A percentile compares a stretch with the other conserved stretches of the same genome.
phyloP scores from a whole-genome alignment of 1,284 basidiomycete genomes.

The Fomitiporia mediterranea region DNA sequence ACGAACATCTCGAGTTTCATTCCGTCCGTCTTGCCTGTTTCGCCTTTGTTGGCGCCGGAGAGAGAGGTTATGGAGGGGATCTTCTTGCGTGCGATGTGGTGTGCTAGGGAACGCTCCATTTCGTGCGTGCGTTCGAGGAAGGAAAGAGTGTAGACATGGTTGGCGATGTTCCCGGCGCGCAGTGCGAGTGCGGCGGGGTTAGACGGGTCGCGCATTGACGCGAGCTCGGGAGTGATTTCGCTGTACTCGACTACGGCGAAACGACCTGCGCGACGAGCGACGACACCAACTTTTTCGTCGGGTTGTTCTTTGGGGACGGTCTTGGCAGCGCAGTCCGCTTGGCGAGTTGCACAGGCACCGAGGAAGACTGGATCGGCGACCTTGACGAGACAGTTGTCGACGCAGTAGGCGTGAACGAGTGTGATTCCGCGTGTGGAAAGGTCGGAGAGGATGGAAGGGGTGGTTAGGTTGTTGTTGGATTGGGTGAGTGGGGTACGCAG shows the following conservation, averaged over 20 bases:
- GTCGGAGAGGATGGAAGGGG: conserved; percentile 80
- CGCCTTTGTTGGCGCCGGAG: conserved; percentile 55
- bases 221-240: conserved; percentile 86
- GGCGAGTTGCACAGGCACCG: conserved; percentile 85
- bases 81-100: conserved; percentile 98
- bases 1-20: conserved; percentile 99
- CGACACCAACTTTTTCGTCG: conserved; percentile 92
- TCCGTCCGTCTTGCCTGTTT: conserved; percentile 90
- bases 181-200: conserved; percentile 77
- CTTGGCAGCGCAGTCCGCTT: conserved; percentile 90
- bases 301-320: conserved; percentile 90
- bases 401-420: conserved; percentile 94
- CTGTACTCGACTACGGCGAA: conserved; percentile 97
- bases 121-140: conserved; percentile 80
- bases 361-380: conserved; percentile 97
- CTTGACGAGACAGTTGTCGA: conserved; percentile 98
- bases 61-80: conserved; percentile 79
- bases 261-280: conserved; percentile 78
- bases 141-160: conserved; percentile 93
- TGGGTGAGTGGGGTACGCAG: conserved; percentile 73
- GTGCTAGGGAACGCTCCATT: conserved; percentile 89
- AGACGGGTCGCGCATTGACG: conserved; percentile 63
- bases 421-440: conserved; percentile 73
- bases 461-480: conserved; percentile 38
- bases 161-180: conserved; percentile 96